Evolutionary conservation across 805 yeast genomes (phyloP), one percentile per base, ranked within the genome.

Genomic region (Saccharomycopsis capsularis): DNA sequence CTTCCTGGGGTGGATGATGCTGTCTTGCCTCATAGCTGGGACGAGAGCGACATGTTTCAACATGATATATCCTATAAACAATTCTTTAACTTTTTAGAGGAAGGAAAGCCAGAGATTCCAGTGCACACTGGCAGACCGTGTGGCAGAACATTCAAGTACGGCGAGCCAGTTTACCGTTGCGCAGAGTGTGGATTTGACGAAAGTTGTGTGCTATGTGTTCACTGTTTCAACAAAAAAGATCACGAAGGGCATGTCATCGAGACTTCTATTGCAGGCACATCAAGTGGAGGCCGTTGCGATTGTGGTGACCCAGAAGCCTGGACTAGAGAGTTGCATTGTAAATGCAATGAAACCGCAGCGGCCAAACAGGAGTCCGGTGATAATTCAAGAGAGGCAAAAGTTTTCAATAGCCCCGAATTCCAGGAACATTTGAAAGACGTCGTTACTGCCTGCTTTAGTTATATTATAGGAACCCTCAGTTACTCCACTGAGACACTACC

Each of bases 301-400:
- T 87, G 96, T 63, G 95, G 96, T 2, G 95, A 88, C 59, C 79
- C 81, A 0, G 95, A 85, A 60, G 95, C 95, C 0, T 88, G 95
- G 88, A 73, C 70, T 3, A 63, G 63, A 15, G 64, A 70, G 1
- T 67, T 79, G 7, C 43, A 50, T 27, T 52, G 55, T 40, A 42
- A 42, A 27, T 42, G 47, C 22, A 50, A 49, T 22, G 16, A 16
- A 60, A 71, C 42, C 64, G 38, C 18, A 13, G 18, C 19, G 19
- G 19, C 15, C 15, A 16, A 13, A 13, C 38, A 34, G 38, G 38
- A 34, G 7, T 53, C n/a, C 51, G 54, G 11, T 9, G 59, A 58
- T 3, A 59, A 11, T 19, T 79, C 83, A 0, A 60, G 57, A 1
- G 78, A 70, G 7, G 63, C 81, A 15, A 59, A 53, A 21, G 54